A percentile compares a stretch with the other conserved stretches of the same genome.
These are phyloP conservation scores for Fusarium fujikuroi DNA, from an alignment of 2,329 filamentous ascomycete species.

Conservation along the genomic window DNA sequence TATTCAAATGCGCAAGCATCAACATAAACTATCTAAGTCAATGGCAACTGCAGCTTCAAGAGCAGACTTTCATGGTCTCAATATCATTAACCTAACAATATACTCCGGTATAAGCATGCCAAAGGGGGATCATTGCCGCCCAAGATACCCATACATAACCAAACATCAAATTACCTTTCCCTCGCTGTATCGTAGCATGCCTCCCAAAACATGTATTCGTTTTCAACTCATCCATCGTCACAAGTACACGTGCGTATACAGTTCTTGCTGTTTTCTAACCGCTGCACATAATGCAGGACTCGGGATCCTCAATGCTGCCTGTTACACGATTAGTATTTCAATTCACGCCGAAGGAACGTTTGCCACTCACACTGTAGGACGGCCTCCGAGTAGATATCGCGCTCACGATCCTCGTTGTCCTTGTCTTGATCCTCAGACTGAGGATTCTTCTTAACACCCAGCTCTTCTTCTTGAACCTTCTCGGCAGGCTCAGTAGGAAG, in stretches of 20 bases:
- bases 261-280: constrained; percentile 65
- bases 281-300: constrained; percentile 96
- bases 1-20: constrained; percentile 21
- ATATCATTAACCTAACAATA: constrained; percentile 22
- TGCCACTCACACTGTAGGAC: constrained; percentile 80
- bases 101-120: constrained; percentile 37
- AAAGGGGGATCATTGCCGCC: constrained; percentile 26
- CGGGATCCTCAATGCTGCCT: constrained; percentile 97
- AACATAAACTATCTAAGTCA: constrained; percentile 32
- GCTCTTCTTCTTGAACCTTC: constrained; percentile 71
- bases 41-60: constrained; percentile 13
- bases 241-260: constrained; percentile 41
- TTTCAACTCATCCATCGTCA: constrained; percentile 47
- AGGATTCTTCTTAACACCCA: constrained; percentile 61
- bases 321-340: constrained; percentile 48
- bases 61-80: constrained; percentile 12
- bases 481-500: constrained; percentile 77
- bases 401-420: constrained; percentile 79
- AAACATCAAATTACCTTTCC: constrained; percentile 40
- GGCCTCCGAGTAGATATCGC: constrained; percentile 95
- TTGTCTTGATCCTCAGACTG: constrained; percentile 80
- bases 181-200: constrained; percentile 34
- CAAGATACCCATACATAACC: constrained; percentile 27
- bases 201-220: constrained; percentile 44
- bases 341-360: not conserved